phyloP scores from a whole-genome alignment of 805 yeast species.

The Saturnispora galanensis region DNA sequence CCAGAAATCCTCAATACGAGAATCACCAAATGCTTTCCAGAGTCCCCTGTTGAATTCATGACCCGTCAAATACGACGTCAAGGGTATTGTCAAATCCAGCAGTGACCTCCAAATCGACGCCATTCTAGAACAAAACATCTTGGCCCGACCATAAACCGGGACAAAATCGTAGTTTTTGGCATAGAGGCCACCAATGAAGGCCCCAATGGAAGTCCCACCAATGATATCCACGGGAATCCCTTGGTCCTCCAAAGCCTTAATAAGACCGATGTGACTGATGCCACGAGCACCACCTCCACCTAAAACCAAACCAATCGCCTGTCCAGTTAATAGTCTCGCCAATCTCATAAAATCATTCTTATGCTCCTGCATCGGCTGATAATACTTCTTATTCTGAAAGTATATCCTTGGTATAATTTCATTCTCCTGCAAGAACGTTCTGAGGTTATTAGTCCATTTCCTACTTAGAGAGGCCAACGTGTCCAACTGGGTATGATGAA shows the following conservation, averaged over 20 bases:
- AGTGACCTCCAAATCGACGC: constrained; percentile 79
- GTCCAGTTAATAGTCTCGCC: constrained; percentile 84
- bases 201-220: constrained; percentile 96
- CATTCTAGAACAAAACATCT: constrained; percentile 73
- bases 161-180: constrained; percentile 89
- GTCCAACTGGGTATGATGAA: constrained; percentile 13
- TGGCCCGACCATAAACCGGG: constrained; percentile 82
- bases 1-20: constrained; percentile 95
- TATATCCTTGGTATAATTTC: constrained; percentile 16
- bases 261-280: constrained; percentile 80
- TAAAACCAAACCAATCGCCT: constrained; percentile 85
- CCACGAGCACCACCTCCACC: constrained; percentile 99
- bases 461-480: constrained; percentile 14
- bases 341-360: constrained; percentile 84
- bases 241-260: constrained; percentile 80
- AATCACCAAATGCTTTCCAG: constrained; percentile 93
- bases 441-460: constrained; percentile 20
- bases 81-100: constrained; percentile 83
- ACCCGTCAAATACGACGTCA: constrained; percentile 92
- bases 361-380: constrained; percentile 38
- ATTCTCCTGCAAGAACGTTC: constrained; percentile 18
- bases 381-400: constrained; percentile 19
- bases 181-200: constrained; percentile 91
- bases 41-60: constrained; percentile 94
- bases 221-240: constrained; percentile 91